Percentiles rank a stretch among this genome's conserved stretches.
Evolutionary conservation across 345 rosid genomes (phyloP).

Genomic region (Conringia planisiliqua): DNA sequence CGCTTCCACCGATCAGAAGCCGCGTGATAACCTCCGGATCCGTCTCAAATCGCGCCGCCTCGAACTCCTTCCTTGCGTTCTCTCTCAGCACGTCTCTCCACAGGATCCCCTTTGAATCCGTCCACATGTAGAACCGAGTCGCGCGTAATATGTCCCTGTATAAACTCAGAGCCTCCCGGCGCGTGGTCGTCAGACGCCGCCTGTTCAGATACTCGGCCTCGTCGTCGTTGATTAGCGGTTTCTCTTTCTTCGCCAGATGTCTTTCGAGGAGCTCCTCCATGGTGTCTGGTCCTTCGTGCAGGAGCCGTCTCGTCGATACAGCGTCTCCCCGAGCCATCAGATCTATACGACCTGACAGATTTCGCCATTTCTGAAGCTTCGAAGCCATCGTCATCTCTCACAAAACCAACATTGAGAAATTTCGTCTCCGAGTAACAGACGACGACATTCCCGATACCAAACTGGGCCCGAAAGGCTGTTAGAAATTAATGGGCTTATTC

Average conservation of each 20-base stretch:
- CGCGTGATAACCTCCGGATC: conserved; percentile 79
- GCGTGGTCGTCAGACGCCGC: conserved; percentile 61
- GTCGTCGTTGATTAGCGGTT: conserved; percentile 45
- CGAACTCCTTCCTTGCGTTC: conserved; percentile 81
- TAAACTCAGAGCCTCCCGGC: conserved; percentile 71
- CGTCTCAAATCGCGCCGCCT: conserved; percentile 73
- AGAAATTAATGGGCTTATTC: neutral
- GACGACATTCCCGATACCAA: neutral
- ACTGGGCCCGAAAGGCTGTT: neutral
- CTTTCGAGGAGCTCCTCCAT: conserved; percentile 77
- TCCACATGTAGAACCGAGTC: conserved; percentile 76
- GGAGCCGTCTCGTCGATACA: conserved; percentile 12
- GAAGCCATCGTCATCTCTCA: conserved; percentile 33
- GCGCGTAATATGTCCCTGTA: conserved; percentile 88
- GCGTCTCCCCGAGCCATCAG: neutral
- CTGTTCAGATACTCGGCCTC: conserved; percentile 59
- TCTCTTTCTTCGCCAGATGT: conserved; percentile 62
- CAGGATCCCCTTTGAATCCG: conserved; percentile 58
- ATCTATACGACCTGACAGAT: conserved; percentile 17
- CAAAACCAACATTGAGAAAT: neutral
- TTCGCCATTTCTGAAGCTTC: conserved; percentile 51
- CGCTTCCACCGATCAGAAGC: conserved; percentile 75
- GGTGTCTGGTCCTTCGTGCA: conserved; percentile 82
- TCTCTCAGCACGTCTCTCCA: conserved; percentile 84
- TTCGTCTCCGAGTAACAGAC: neutral